phyloP scores from a whole-genome alignment of 2,329 filamentous ascomycete genomes.

The Fusarium sp. region DNA sequence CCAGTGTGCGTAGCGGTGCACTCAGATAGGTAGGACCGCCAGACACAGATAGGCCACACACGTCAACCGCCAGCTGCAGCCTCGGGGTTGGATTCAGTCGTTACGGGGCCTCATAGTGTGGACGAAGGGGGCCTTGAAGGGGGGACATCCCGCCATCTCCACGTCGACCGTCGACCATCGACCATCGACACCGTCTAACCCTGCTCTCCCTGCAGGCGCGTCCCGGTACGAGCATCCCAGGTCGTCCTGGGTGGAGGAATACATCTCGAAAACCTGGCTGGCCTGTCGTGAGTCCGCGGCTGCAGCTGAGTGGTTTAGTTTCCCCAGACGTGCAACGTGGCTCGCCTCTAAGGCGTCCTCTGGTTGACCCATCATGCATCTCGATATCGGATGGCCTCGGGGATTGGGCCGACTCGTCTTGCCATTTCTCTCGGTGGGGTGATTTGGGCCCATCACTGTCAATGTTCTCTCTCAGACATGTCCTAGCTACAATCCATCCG shows the following conservation, averaged over 20 bases:
- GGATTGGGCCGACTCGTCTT: constrained; percentile 42
- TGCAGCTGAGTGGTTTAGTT: constrained; percentile 47
- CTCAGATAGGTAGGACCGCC: neutral
- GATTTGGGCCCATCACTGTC: constrained; percentile 38
- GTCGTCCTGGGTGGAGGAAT: constrained; percentile 21
- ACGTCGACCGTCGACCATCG: constrained; percentile 23
- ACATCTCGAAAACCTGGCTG: constrained; percentile 38
- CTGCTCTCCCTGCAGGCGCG: constrained; percentile 30
- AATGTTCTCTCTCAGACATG: constrained; percentile 19
- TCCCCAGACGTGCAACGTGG: constrained; percentile 51
- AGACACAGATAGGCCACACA: constrained; percentile 9
- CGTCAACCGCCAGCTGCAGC: constrained; percentile 27
- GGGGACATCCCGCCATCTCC: constrained; percentile 33
- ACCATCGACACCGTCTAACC: neutral
- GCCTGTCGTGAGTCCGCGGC: constrained; percentile 29
- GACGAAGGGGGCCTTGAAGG: neutral
- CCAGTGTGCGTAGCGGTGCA: constrained; percentile 7
- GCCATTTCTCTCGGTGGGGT: constrained; percentile 34
- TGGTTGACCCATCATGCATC: constrained; percentile 46
- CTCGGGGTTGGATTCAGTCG: constrained; percentile 9
- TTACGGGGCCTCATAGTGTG: constrained; percentile 3
- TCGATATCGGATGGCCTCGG: constrained; percentile 43
- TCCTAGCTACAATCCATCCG: constrained; percentile 14
- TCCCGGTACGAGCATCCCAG: constrained; percentile 37
- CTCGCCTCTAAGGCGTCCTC: constrained; percentile 46